phyloP scores from a whole-genome alignment of 2,329 filamentous ascomycete species.

The Lasiodiplodia sp. region DNA sequence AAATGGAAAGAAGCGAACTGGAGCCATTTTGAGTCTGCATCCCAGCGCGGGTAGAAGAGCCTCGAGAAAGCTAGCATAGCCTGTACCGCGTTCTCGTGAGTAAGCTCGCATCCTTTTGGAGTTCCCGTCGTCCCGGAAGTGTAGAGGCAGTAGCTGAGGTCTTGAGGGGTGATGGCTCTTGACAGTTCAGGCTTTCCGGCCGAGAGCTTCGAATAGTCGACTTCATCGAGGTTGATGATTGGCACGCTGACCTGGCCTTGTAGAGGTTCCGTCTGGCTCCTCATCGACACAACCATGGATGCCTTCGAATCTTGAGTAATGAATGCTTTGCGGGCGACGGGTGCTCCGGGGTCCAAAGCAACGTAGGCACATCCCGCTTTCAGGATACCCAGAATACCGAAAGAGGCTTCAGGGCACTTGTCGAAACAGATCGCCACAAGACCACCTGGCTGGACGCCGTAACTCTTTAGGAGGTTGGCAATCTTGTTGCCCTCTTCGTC shows the following conservation, averaged over 20 bases:
- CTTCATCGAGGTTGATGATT: slow-evolving; percentile 57
- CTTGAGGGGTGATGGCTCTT: slow-evolving; percentile 51
- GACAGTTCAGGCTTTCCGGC: slow-evolving; percentile 40
- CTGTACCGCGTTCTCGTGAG: slow-evolving; percentile 87
- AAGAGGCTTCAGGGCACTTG: slow-evolving; percentile 84
- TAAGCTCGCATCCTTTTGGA: slow-evolving; percentile 87
- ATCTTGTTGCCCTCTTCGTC: slow-evolving; percentile 75
- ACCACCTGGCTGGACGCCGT: slow-evolving; percentile 61
- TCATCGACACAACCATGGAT: slow-evolving; percentile 67
- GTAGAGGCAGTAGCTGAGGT: slow-evolving; percentile 83
- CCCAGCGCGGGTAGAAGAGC: slow-evolving; percentile 79
- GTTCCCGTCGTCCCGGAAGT: slow-evolving; percentile 87
- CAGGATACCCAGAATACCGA: slow-evolving; percentile 80
- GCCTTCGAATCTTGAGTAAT: slow-evolving; percentile 78
- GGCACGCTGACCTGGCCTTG: slow-evolving; percentile 41
- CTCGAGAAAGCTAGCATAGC: slow-evolving; percentile 86
- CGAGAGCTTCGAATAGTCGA: slow-evolving; percentile 45
- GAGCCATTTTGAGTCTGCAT: slow-evolving; percentile 76
- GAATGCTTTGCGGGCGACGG: slow-evolving; percentile 75
- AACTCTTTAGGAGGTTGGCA: slow-evolving; percentile 66
- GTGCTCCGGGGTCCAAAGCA: slow-evolving; percentile 78
- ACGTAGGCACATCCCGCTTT: slow-evolving; percentile 85
- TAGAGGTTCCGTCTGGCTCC: slow-evolving; percentile 52
- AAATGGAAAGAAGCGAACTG: slow-evolving; percentile 97
- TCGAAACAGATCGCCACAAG: slow-evolving; percentile 82